A percentile compares a stretch with the other conserved stretches of the same genome.
phyloP scores from a whole-genome alignment of 169 alveolate species.

The Babesia bigemina region DNA sequence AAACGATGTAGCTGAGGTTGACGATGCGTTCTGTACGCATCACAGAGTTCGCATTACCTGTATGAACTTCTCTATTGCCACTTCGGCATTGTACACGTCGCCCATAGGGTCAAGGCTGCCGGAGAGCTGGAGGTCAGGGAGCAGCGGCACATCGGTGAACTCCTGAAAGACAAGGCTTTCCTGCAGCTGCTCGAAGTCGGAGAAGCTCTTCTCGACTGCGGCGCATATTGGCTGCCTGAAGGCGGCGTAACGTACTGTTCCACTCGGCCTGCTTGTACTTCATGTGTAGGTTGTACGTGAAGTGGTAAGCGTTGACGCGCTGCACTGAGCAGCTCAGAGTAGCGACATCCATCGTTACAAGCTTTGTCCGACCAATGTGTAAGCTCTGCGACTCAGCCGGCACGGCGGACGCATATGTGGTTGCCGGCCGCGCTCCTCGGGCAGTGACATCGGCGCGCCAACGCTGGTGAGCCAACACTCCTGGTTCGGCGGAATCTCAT shows the following conservation, averaged over 20 bases:
- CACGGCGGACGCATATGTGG: not conserved
- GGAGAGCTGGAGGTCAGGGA: slow-evolving; percentile 54
- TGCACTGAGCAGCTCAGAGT: slow-evolving; percentile 38
- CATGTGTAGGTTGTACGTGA: slow-evolving; percentile 38
- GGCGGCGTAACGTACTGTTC: slow-evolving; percentile 18
- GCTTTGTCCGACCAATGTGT: slow-evolving; percentile 8
- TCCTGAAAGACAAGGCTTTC: slow-evolving; percentile 32
- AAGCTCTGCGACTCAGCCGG: not conserved
- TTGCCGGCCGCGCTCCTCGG: not conserved
- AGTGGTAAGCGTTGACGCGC: slow-evolving; percentile 16
- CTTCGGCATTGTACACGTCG: slow-evolving; percentile 39
- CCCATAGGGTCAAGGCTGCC: slow-evolving; percentile 49
- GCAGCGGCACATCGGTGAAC: slow-evolving; percentile 56
- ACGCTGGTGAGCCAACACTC: not conserved
- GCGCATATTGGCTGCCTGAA: not conserved
- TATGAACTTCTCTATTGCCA: slow-evolving; percentile 34
- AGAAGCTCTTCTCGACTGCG: slow-evolving; percentile 51
- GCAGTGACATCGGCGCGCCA: not conserved
- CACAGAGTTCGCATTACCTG: slow-evolving; percentile 5
- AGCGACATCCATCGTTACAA: slow-evolving; percentile 1
- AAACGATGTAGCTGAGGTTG: not conserved
- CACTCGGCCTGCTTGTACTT: slow-evolving; percentile 33
- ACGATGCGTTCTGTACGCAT: not conserved
- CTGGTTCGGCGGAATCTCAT: not conserved
- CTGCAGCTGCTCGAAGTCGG: slow-evolving; percentile 62